These are phyloP conservation scores for Acacia pycnantha DNA, from an alignment of 331 rosid genomes.

Conservation along the genomic window DNA sequence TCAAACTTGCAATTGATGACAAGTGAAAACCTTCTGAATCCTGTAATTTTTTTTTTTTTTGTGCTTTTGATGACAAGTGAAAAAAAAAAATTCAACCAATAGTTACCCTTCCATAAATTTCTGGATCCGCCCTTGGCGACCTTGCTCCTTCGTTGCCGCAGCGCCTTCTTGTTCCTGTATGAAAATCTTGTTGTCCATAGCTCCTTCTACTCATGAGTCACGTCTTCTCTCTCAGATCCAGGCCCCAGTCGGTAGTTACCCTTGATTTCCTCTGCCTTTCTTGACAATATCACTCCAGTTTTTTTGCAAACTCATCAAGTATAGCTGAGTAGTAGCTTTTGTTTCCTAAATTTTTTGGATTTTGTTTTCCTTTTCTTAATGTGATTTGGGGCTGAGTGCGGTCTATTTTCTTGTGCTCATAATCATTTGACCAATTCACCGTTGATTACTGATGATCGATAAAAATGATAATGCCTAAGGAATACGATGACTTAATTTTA, in stretches of 20 bases:
- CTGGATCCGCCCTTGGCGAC: too few species aligned
- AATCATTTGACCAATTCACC: background rate
- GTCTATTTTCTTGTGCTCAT: background rate
- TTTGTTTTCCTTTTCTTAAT: slow-evolving; percentile 1
- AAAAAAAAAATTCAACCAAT: too few species aligned
- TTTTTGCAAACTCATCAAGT: background rate
- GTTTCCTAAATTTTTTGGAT: slow-evolving; percentile 23
- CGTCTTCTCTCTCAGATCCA: too few species aligned
- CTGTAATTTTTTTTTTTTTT: too few species aligned
- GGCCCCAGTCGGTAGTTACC: slow-evolving; percentile 31
- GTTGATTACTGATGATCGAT: background rate
- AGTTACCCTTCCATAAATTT: too few species aligned
- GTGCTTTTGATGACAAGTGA: too few species aligned
- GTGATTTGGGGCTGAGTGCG: slow-evolving; percentile 18
- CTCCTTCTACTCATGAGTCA: too few species aligned
- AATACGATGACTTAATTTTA: background rate
- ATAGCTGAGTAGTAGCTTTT: slow-evolving; percentile 40
- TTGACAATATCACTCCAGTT: background rate
- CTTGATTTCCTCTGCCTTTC: background rate
- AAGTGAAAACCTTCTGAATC: too few species aligned
- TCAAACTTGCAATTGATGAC: too few species aligned
- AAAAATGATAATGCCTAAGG: background rate
- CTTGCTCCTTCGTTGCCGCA: too few species aligned
- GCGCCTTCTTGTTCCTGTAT: too few species aligned
- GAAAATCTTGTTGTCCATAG: too few species aligned